Evolutionary conservation across 2,329 filamentous ascomycete genomes (phyloP).

Genomic region (Fusarium citri): DNA sequence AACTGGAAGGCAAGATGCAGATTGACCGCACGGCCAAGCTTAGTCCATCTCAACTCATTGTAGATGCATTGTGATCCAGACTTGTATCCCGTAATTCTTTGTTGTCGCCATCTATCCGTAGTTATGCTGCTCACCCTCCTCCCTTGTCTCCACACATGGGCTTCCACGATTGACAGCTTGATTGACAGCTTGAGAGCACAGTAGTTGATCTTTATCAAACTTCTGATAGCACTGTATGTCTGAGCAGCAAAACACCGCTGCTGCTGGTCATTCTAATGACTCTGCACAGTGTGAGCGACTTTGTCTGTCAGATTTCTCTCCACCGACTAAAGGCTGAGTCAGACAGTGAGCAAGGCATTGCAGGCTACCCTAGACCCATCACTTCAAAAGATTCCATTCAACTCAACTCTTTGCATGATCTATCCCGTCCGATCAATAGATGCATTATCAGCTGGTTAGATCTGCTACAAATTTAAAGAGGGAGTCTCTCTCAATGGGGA

Average conservation of each 20-base stretch:
- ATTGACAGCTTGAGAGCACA: neutral
- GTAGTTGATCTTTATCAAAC: accelerated
- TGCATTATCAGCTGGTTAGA: neutral
- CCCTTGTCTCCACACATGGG: neutral
- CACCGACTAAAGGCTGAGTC: neutral
- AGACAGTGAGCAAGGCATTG: neutral
- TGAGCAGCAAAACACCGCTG: neutral
- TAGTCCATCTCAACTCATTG: neutral
- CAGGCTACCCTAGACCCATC: neutral
- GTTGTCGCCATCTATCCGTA: neutral
- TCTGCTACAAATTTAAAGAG: neutral
- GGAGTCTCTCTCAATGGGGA: neutral
- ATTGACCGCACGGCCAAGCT: neutral
- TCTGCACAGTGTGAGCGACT: neutral
- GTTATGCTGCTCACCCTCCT: neutral
- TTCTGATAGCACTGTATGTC: neutral
- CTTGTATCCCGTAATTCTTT: neutral
- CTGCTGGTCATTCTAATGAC: accelerated
- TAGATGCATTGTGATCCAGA: neutral
- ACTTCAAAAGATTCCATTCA: neutral
- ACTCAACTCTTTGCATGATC: neutral
- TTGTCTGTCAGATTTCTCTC: neutral
- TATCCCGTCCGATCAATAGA: neutral
- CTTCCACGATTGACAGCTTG: neutral
- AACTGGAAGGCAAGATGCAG: neutral